Conservation (phyloP, 2,329 filamentous ascomycete genomes). For the Aaosphaeria pasadenensis region DNA sequence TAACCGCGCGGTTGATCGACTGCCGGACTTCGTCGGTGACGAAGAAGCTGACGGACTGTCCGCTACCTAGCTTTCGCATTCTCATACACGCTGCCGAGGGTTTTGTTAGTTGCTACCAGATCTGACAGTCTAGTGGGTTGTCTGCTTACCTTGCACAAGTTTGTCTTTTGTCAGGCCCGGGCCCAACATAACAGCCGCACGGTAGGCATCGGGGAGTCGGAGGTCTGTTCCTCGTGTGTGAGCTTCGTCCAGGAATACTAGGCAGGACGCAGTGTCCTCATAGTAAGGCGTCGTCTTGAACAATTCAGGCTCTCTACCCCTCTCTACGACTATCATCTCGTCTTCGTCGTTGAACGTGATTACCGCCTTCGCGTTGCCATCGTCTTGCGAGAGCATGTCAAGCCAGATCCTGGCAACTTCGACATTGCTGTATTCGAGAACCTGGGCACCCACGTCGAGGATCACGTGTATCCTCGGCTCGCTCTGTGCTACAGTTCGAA, state of each 20-base stretch:
- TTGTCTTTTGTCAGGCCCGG: conserved; percentile 64
- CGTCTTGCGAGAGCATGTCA: conserved; percentile 31
- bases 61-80: conserved; percentile 66
- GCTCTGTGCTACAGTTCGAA: conserved; percentile 19
- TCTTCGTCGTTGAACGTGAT: conserved; percentile 57
- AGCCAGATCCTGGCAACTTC: conserved; percentile 51
- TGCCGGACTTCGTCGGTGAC: conserved; percentile 57
- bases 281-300: background rate
- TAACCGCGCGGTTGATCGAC: background rate
- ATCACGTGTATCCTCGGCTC: conserved; percentile 50
- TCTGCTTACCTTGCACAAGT: conserved; percentile 52
- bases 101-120: too few relatives aligned
- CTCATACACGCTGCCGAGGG: conserved; percentile 53
- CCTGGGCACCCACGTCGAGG: conserved; percentile 66
- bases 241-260: conserved; percentile 68
- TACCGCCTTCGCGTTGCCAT: conserved; percentile 29
- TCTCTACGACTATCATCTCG: conserved; percentile 50
- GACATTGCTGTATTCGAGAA: conserved; percentile 54
- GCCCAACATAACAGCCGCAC: conserved; percentile 67
- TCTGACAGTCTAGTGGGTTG: too few relatives aligned
- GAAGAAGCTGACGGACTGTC: conserved; percentile 64
- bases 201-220: conserved; percentile 55
- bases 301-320: too few relatives aligned
- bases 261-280: conserved; percentile 53
- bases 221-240: conserved; percentile 71